Percentiles rank a stretch among this genome's conserved stretches.
Evolutionary conservation across 495 filamentous ascomycete species (phyloP).

Genomic region (Bacidia gigantensis): DNA sequence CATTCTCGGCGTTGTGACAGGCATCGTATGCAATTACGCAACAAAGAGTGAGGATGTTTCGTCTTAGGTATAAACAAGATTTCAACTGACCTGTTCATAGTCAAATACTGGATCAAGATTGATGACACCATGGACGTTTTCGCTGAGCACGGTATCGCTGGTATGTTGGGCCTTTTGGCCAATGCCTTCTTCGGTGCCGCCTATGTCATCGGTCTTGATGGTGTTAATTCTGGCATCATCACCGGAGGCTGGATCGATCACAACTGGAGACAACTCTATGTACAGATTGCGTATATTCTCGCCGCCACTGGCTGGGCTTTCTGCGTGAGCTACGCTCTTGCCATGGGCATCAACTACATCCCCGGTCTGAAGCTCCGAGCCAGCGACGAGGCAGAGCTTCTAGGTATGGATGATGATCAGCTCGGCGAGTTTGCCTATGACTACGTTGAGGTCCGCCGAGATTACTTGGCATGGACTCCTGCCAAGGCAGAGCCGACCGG

Average conservation of each 20-base stretch:
- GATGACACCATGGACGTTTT: slow-evolving; percentile 98
- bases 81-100: slow-evolving; percentile 31
- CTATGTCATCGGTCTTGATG: slow-evolving; percentile 87
- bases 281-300: slow-evolving; percentile 81
- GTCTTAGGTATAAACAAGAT: slow-evolving; percentile 7
- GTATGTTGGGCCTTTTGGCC: slow-evolving; percentile 83
- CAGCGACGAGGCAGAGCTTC: slow-evolving; percentile 87
- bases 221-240: slow-evolving; percentile 64
- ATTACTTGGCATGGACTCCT: slow-evolving; percentile 96
- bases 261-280: slow-evolving; percentile 80
- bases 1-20: slow-evolving; percentile 70
- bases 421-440: slow-evolving; percentile 98
- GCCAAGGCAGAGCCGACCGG: slow-evolving; percentile 50
- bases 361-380: slow-evolving; percentile 88
- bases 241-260: slow-evolving; percentile 76
- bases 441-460: slow-evolving; percentile 94
- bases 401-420: slow-evolving; percentile 98
- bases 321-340: slow-evolving; percentile 69
- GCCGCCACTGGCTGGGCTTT: slow-evolving; percentile 67
- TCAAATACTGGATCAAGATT: slow-evolving; percentile 91
- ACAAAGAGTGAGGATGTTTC: slow-evolving; percentile 55
- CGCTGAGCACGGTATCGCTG: slow-evolving; percentile 91
- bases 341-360: slow-evolving; percentile 69
- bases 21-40: slow-evolving; percentile 78
- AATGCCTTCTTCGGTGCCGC: slow-evolving; percentile 81